These are phyloP conservation scores for Penicillium freii DNA, from an alignment of 2,329 filamentous ascomycete species.

Conservation along the genomic window DNA sequence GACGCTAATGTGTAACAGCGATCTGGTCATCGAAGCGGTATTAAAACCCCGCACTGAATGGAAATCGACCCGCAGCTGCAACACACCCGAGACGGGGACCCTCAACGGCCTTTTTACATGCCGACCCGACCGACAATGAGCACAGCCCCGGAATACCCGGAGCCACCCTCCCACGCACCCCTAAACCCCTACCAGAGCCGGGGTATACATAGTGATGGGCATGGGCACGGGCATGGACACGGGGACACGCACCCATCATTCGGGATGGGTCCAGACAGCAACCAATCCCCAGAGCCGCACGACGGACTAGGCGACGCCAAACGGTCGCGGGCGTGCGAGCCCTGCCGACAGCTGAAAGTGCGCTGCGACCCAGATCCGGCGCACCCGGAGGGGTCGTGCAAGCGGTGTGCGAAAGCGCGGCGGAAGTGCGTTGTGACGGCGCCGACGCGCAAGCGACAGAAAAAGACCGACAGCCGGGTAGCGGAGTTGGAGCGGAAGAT, in stretches of 20 bases:
- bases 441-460: conserved; percentile 75
- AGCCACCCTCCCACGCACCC: conserved; percentile 28
- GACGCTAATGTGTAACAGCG: neutral
- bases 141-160: conserved; percentile 26
- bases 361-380: conserved; percentile 74
- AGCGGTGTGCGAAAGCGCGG: conserved; percentile 77
- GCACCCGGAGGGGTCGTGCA: conserved; percentile 64
- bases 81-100: conserved; percentile 15
- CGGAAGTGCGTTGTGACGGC: conserved; percentile 74
- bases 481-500: conserved; percentile 92
- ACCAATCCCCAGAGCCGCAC: conserved; percentile 11
- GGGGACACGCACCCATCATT: neutral
- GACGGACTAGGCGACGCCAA: conserved; percentile 54
- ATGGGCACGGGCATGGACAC: neutral
- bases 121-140: conserved; percentile 10
- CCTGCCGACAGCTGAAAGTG: conserved; percentile 74
- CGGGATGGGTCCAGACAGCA: conserved; percentile 1
- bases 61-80: conserved; percentile 38
- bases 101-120: conserved; percentile 11
- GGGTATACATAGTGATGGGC: neutral
- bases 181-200: conserved; percentile 9
- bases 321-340: conserved; percentile 70
- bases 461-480: conserved; percentile 86
- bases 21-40: neutral
- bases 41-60: conserved; percentile 18